A percentile compares a stretch with the other conserved stretches of the same genome.
Conservation (phyloP, 768 basidiomycete genomes). For the Kwoniella botswanensis region DNA sequence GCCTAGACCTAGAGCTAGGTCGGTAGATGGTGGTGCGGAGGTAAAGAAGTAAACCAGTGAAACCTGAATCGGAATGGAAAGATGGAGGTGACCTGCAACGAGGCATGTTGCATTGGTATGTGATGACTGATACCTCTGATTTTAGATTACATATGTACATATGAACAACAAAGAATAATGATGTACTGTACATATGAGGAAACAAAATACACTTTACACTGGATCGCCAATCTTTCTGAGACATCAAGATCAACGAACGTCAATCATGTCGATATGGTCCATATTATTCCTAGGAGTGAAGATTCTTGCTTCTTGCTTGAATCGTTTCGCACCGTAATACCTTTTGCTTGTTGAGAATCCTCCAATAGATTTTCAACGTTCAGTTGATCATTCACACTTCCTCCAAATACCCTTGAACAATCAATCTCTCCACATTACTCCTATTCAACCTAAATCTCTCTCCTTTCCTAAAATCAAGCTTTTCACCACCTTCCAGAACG, state of each 20-base stretch:
- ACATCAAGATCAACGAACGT: too few relatives aligned
- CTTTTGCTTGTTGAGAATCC: background rate
- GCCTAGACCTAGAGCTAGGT: slow-evolving; percentile 41
- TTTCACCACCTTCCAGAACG: slow-evolving; percentile 82
- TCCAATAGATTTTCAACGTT: background rate
- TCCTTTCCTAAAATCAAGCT: slow-evolving; percentile 82
- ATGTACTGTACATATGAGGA: too few relatives aligned
- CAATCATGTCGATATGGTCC: too few relatives aligned
- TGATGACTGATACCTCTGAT: too few relatives aligned
- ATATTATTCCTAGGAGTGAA: too few relatives aligned
- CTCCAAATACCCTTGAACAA: slow-evolving; percentile 91
- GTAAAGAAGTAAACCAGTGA: slow-evolving; percentile 5
- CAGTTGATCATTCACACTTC: slow-evolving; percentile 63
- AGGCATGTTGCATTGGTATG: too few relatives aligned
- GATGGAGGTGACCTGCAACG: too few relatives aligned
- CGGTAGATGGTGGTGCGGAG: slow-evolving; percentile 42
- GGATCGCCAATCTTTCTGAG: too few relatives aligned
- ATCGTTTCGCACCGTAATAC: background rate
- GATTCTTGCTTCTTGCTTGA: background rate
- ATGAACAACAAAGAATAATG: too few relatives aligned
- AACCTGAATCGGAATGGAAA: background rate
- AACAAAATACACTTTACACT: too few relatives aligned
- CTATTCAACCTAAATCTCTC: slow-evolving; percentile 86
- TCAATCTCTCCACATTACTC: slow-evolving; percentile 89
- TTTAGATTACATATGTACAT: too few relatives aligned